Percentiles rank a stretch among this genome's conserved stretches.
Evolutionary conservation across 257 asterid genomes (phyloP).

Genomic region (Nicotiana paniculata): DNA sequence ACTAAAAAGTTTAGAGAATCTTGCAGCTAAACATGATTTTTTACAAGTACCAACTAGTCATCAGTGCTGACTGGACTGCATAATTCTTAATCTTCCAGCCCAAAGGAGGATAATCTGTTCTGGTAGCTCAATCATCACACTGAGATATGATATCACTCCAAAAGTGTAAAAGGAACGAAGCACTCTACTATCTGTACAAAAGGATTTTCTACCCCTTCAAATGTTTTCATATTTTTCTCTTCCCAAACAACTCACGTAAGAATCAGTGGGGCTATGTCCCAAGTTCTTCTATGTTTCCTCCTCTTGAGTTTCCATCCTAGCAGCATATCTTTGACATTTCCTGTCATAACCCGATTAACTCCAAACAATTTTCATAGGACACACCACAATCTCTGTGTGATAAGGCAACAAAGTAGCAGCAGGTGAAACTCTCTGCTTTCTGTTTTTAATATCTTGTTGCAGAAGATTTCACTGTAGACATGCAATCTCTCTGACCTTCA

Average conservation of each 20-base stretch:
- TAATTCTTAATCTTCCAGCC: neutral
- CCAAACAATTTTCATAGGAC: too few species aligned
- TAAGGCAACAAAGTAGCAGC: too few species aligned
- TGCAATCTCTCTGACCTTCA: neutral
- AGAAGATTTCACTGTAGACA: neutral
- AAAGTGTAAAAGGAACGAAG: too few species aligned
- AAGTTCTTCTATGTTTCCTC: neutral
- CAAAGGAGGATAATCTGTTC: too few species aligned
- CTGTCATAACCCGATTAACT: too few species aligned
- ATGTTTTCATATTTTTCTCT: neutral
- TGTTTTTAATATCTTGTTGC: neutral
- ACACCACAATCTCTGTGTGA: too few species aligned
- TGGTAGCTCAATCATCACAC: too few species aligned
- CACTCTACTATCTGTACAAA: too few species aligned
- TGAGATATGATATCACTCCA: too few species aligned
- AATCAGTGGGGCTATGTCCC: neutral
- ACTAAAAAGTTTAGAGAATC: neutral
- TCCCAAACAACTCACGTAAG: neutral
- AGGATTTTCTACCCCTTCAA: neutral
- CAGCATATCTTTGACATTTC: neutral
- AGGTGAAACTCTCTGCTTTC: neutral
- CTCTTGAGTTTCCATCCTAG: neutral
- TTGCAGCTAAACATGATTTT: neutral
- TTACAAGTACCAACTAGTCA: neutral
- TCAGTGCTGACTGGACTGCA: neutral